Conservation (phyloP, 306 rosid genomes). For the Vigna hirtella region DNA sequence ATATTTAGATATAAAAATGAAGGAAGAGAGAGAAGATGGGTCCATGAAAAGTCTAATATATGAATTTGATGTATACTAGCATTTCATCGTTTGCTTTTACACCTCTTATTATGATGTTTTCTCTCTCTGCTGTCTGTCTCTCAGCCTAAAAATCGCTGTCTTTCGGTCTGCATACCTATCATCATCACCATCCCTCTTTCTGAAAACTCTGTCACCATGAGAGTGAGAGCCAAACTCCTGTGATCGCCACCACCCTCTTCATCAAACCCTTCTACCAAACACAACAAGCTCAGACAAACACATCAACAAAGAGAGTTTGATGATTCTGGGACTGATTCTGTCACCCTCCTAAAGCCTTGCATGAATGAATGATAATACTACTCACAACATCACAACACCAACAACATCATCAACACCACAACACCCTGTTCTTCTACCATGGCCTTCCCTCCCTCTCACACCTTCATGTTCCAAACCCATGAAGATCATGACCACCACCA, state of each 20-base stretch:
- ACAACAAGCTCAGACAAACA: not conserved
- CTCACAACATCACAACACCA: not conserved
- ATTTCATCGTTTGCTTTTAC: slow-evolving; percentile 41
- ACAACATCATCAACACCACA: no score
- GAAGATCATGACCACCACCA: slow-evolving; percentile 60
- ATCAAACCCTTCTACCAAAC: not conserved
- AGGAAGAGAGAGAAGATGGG: slow-evolving; percentile 41
- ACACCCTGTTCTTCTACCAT: slow-evolving; percentile 37
- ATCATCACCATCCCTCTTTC: slow-evolving; percentile 61
- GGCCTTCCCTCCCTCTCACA: slow-evolving; percentile 80
- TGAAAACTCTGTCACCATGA: slow-evolving; percentile 82
- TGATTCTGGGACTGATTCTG: no score
- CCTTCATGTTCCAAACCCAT: slow-evolving; percentile 77
- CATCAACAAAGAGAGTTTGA: not conserved
- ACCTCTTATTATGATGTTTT: slow-evolving; percentile 32
- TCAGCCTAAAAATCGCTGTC: slow-evolving; percentile 80
- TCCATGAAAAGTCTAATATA: slow-evolving; percentile 53
- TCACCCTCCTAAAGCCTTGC: slow-evolving; percentile 38
- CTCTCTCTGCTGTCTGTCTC: slow-evolving; percentile 55
- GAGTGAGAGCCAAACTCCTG: slow-evolving; percentile 86
- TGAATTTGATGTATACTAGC: slow-evolving; percentile 19
- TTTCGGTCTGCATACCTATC: slow-evolving; percentile 68
- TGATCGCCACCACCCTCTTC: slow-evolving; percentile 34
- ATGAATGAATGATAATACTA: slow-evolving; percentile 49
- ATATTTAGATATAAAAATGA: not conserved